These are phyloP conservation scores for Pelargonium nanum DNA, from an alignment of 345 rosid species.

Conservation along the genomic window DNA sequence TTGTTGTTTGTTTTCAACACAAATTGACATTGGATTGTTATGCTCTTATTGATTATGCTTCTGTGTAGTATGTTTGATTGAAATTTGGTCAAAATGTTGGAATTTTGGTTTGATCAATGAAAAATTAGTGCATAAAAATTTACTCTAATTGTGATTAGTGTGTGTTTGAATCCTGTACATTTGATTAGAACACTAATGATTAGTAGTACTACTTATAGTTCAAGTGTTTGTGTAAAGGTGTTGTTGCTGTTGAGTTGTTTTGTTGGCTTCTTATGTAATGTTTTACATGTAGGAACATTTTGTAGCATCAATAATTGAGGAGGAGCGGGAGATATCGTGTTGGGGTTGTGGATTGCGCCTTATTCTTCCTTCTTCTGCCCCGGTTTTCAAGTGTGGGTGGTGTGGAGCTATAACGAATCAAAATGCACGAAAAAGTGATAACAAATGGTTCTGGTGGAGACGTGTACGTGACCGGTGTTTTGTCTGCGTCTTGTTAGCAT, in stretches of 20 bases:
- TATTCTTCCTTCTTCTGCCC: constrained; percentile 53
- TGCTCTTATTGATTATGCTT: not conserved
- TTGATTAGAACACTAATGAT: no score
- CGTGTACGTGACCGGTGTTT: constrained; percentile 78
- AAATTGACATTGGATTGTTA: not conserved
- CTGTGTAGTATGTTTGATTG: not conserved
- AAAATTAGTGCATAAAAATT: no score
- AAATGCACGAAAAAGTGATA: constrained; percentile 31
- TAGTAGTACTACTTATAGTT: no score
- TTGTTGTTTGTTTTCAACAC: not conserved
- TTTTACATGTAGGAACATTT: constrained; percentile 32
- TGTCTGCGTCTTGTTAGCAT: constrained; percentile 41
- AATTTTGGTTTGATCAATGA: no score
- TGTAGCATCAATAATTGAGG: constrained; percentile 39
- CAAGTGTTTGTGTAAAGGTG: no score
- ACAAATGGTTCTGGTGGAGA: constrained; percentile 54
- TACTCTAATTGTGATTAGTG: not conserved
- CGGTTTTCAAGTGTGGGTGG: constrained; percentile 85
- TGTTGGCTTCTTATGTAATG: not conserved
- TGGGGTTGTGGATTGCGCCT: constrained; percentile 95
- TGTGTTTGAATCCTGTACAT: not conserved
- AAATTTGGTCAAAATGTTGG: not conserved
- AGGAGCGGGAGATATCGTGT: constrained; percentile 43
- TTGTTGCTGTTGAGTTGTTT: not conserved
- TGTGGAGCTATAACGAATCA: constrained; percentile 86